Conservation (phyloP, 257 asterid genomes). For the Solanum stenotomum region DNA sequence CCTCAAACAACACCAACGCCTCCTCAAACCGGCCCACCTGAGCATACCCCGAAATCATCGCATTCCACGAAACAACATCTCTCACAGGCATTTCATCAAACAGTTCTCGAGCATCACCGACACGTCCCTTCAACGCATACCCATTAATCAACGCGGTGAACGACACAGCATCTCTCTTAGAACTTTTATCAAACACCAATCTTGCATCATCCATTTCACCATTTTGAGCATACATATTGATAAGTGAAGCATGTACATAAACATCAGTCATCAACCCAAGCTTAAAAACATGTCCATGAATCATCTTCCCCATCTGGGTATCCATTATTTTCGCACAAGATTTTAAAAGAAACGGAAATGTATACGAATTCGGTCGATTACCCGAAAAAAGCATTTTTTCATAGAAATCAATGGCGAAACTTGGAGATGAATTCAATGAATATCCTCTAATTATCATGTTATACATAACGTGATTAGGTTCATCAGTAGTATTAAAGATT, state of each 20-base stretch:
- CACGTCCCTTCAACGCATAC: slow-evolving; percentile 1
- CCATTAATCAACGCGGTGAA: slow-evolving; percentile 22
- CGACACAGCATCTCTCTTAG: slow-evolving; percentile 20
- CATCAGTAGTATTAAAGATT: slow-evolving; percentile 6
- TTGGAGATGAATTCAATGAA: slow-evolving; percentile 10
- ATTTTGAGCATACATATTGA: slow-evolving; percentile 18
- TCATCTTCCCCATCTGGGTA: slow-evolving; percentile 8
- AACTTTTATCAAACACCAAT: slow-evolving; percentile 24
- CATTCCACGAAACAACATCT: slow-evolving; percentile 29
- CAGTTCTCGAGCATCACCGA: slow-evolving; percentile 16
- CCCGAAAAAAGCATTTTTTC: slow-evolving; percentile 8
- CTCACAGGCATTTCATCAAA: slow-evolving; percentile 25
- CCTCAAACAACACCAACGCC: slow-evolving; percentile 16
- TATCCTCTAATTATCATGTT: slow-evolving; percentile 20
- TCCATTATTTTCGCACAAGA: slow-evolving; percentile 8
- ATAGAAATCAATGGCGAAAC: slow-evolving; percentile 12
- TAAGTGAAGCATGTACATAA: slow-evolving; percentile 18
- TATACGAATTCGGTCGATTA: slow-evolving; percentile 1
- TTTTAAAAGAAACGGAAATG: slow-evolving; percentile 19
- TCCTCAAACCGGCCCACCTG: slow-evolving; percentile 12
- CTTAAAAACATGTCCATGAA: slow-evolving; percentile 20
- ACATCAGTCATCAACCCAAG: slow-evolving; percentile 15
- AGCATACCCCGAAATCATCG: slow-evolving; percentile 21
- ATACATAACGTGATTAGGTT: slow-evolving; percentile 10
- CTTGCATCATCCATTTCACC: slow-evolving; percentile 18